Percentiles rank a stretch among this genome's conserved stretches.
These are phyloP conservation scores for Ensete glaucum DNA, from an alignment of 176 grass and related monocot genomes.

Conservation along the genomic window DNA sequence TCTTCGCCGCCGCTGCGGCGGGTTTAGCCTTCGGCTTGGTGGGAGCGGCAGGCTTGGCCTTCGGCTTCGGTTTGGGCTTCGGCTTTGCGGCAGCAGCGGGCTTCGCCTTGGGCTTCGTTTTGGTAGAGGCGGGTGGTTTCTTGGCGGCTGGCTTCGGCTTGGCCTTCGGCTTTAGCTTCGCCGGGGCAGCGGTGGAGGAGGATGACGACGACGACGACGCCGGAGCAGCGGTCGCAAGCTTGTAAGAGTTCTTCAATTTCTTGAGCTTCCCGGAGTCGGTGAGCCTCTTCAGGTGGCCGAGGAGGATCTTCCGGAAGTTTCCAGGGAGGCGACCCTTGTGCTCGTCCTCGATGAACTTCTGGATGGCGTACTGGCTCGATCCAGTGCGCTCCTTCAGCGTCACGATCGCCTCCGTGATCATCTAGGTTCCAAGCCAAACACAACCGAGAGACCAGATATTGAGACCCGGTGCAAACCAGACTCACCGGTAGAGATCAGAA, in stretches of 20 bases:
- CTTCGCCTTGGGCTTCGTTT: slow-evolving; percentile 7
- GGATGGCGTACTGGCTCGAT: slow-evolving; percentile 71
- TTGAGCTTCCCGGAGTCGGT: slow-evolving; percentile 37
- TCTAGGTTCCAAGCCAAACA: slow-evolving; percentile 24
- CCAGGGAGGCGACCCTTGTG: slow-evolving; percentile 36
- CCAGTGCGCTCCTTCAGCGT: slow-evolving; percentile 65
- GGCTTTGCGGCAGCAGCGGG: neutral
- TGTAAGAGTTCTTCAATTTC: slow-evolving; percentile 78
- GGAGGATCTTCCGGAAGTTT: slow-evolving; percentile 57
- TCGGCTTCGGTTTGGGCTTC: slow-evolving; percentile 5
- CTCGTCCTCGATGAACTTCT: slow-evolving; percentile 65
- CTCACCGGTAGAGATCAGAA: neutral
- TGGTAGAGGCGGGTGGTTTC: neutral
- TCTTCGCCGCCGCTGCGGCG: neutral
- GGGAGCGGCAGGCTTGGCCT: slow-evolving; percentile 11
- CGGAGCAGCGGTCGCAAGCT: slow-evolving; percentile 21
- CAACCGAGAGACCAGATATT: neutral
- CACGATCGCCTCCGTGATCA: slow-evolving; percentile 69
- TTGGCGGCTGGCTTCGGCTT: slow-evolving; percentile 1
- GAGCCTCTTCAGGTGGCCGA: slow-evolving; percentile 54
- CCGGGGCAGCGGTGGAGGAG: neutral
- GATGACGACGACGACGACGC: neutral
- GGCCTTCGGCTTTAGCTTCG: slow-evolving; percentile 15
- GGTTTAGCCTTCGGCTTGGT: slow-evolving; percentile 21
- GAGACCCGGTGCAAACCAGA: neutral